Conservation (phyloP, 768 basidiomycete species). For the Mycena olivaceomarginata region DNA sequence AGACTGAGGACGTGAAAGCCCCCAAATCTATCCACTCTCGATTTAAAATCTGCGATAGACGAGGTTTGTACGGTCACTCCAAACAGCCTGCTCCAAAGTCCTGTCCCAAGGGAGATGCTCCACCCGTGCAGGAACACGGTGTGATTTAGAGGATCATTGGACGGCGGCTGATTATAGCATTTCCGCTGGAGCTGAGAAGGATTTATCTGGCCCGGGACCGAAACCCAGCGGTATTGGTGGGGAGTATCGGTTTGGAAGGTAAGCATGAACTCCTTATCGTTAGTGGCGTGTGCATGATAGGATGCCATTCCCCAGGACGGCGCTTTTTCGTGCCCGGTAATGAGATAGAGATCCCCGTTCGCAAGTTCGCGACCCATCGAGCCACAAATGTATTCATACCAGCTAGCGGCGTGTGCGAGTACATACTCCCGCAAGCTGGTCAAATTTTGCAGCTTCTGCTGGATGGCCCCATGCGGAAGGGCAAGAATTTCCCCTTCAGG, state of each 20-base stretch:
- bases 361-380: slow-evolving; percentile 25
- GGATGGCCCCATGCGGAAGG: slow-evolving; percentile 39
- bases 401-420: slow-evolving; percentile 36
- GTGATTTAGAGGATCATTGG: slow-evolving; percentile 1
- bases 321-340: slow-evolving; percentile 47
- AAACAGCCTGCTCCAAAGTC: slow-evolving; percentile 13
- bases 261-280: not conserved
- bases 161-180: not conserved
- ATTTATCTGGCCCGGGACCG: not conserved
- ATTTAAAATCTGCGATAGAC: slow-evolving; percentile 6
- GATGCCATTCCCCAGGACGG: slow-evolving; percentile 45
- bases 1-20: not conserved
- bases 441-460: slow-evolving; percentile 28
- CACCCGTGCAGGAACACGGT: slow-evolving; percentile 27
- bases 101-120: slow-evolving; percentile 3
- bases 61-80: not conserved
- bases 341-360: slow-evolving; percentile 43
- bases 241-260: not conserved
- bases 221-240: not conserved
- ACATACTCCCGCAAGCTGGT: slow-evolving; percentile 30
- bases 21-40: too few relatives aligned
- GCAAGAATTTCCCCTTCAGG: slow-evolving; percentile 15
- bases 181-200: slow-evolving; percentile 3
- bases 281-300: slow-evolving; percentile 23
- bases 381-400: slow-evolving; percentile 42